A percentile compares a stretch with the other conserved stretches of the same genome.
These are phyloP conservation scores for Berkeleyomyces basicola DNA, from an alignment of 2,329 filamentous ascomycete species.

Conservation along the genomic window DNA sequence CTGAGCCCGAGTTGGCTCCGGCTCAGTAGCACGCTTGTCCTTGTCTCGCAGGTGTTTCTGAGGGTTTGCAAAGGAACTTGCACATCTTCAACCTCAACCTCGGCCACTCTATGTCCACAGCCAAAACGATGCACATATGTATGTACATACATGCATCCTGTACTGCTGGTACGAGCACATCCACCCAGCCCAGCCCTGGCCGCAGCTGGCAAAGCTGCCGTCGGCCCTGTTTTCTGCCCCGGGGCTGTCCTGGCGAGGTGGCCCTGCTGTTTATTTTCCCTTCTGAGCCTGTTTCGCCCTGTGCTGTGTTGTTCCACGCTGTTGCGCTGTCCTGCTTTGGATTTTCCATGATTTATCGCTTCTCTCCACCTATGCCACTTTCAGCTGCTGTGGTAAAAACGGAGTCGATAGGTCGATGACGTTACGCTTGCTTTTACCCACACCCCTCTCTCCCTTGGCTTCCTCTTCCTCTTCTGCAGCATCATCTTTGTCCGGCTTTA, in stretches of 20 bases:
- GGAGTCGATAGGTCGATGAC: not conserved
- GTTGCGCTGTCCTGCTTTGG: not conserved
- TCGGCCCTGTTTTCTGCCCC: not conserved
- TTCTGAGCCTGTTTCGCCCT: not conserved
- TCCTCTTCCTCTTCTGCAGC: not conserved
- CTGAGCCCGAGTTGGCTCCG: not conserved
- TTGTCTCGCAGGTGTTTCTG: not conserved
- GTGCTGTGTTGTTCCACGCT: not conserved
- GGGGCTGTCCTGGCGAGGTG: not conserved
- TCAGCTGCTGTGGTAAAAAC: slow-evolving; percentile 1
- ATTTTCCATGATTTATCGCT: not conserved
- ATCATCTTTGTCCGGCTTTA: not conserved
- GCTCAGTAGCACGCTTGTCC: not conserved
- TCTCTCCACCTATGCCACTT: not conserved
- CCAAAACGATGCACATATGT: no score
- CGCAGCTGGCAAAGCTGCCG: not conserved
- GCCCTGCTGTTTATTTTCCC: not conserved
- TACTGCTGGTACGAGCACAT: not conserved
- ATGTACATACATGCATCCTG: no score
- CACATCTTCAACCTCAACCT: not conserved
- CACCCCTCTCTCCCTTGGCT: not conserved
- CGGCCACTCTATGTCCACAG: not conserved
- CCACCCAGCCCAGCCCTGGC: not conserved
- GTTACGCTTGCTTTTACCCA: not conserved
- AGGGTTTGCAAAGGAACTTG: not conserved